Percentiles rank a stretch among this genome's conserved stretches.
These are phyloP conservation scores for Colletotrichum chlorophyti DNA, from an alignment of 2,329 filamentous ascomycete genomes.

Conservation along the genomic window DNA sequence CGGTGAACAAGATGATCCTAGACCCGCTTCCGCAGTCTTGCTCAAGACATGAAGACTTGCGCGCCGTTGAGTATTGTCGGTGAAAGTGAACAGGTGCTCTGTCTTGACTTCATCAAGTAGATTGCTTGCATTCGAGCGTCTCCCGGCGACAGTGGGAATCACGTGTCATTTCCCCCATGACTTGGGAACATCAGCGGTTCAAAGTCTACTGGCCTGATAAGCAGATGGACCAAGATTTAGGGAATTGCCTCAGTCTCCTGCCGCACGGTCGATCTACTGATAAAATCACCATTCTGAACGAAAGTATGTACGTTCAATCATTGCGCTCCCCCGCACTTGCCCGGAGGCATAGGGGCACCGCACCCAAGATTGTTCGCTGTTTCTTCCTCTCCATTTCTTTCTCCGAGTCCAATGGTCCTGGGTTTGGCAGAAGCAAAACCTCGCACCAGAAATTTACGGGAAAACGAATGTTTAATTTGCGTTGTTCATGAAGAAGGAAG, in stretches of 20 bases:
- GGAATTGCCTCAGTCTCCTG: background rate
- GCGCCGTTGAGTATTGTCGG: too few relatives aligned
- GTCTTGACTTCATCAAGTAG: too few relatives aligned
- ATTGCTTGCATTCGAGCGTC: too few relatives aligned
- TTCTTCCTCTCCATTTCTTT: conserved; percentile 61
- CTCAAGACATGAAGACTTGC: too few relatives aligned
- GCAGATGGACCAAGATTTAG: background rate
- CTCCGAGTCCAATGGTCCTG: conserved; percentile 57
- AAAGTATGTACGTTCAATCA: conserved; percentile 62
- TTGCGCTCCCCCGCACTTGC: conserved; percentile 63
- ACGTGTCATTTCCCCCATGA: too few relatives aligned
- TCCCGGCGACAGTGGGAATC: too few relatives aligned
- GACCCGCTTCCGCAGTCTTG: too few relatives aligned
- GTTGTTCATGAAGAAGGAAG: conserved; percentile 50
- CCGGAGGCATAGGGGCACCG: conserved; percentile 56
- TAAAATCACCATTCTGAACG: background rate
- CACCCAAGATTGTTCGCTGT: conserved; percentile 66
- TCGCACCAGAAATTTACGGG: conserved; percentile 48
- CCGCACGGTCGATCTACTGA: background rate
- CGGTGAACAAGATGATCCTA: too few relatives aligned
- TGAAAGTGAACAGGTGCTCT: too few relatives aligned
- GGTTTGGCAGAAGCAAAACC: conserved; percentile 50
- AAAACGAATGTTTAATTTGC: conserved; percentile 54
- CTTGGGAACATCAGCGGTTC: too few relatives aligned
- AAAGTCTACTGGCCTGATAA: too few relatives aligned